Evolutionary conservation across 2,329 filamentous ascomycete genomes (phyloP), one percentile per base, ranked within the genome.

Genomic region (Monosporascus sp.): DNA sequence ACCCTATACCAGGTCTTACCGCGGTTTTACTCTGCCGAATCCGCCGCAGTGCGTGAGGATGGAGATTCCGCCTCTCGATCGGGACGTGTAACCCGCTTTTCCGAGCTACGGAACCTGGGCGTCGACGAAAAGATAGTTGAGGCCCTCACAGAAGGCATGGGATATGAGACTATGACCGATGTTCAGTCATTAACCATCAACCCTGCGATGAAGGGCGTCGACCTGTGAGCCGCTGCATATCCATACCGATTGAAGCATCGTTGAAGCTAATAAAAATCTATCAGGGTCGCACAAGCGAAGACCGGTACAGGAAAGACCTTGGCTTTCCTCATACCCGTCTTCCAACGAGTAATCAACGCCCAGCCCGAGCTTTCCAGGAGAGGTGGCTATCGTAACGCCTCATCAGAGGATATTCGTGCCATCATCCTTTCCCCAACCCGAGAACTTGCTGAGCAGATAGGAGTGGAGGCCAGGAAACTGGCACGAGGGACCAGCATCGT

Each of bases 221-320:
- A 97, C 70, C 79, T 96, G 89, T 93, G 80, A 75, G 88, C 41
- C 15, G 26, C 20, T 24, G 20, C 7, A 45, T 49, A 37, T 51
- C 22, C 22, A 8, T 52, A 40, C 41, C 37, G 7, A 26, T 48
- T 7, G 18, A 41, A 11, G 17, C 38, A n/a, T 11, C 24, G 8
- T 46, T 17, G 26, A 14, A 46, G 24, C 54, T 61, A 56, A 60
- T 45, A 22, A 48, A 48, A 28, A 44, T 51, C 40, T 44, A 56
- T 35, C 65, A 90, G 88, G 63, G 80, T 97, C 60, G 94, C 93
- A 47, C 94, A 97, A 75, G 94, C 94, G 55, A 96, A 90, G 74
- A 99, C 94, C 8, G 94, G 94, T 68, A 97, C 94, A 4, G 94
- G 94, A 68, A 99, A 99, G 75, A 99, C 94, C 0, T 75, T 97